Base-by-base conservation (phyloP, 2,329 filamentous ascomycete genomes). In the Alternaria postmessia region DNA sequence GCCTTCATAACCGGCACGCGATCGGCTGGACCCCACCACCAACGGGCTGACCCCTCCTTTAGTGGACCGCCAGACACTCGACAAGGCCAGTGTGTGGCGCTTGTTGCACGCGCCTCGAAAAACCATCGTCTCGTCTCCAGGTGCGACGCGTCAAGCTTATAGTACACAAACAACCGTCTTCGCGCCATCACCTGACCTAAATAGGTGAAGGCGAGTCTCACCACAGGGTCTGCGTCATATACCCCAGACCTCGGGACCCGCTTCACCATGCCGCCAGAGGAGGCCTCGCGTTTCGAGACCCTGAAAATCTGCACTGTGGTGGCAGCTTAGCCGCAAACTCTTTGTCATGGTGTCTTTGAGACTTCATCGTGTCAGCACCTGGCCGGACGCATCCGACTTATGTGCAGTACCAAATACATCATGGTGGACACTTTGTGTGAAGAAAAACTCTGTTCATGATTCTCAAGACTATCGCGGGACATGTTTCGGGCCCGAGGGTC, bases 171-270 rank as follows among this genome's bases (percentile, higher is more conserved):
- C 62, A 68, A 70, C 57, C 58, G 38, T 62, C 58, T 51, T 64
- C 70, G 65, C 75, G 71, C 58, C 53, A 64, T 76, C 76, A 72
- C 76, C 71, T 76, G 75, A 78, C 72, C 57, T 62, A 28, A 47
- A 46, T 39, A 51, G 43, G 51, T 36, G 26, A 47, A 55, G 36
- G 24, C 49, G 20, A 54, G 52, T 51, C 57, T 51, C 57, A 57
- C 57, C 39, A 51, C 57, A 60, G 53, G 52, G 57, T 56, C 53
- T 28, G 36, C 53, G 46, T 59, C 57, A 59, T 44, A 66, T 61
- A 58, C 57, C 48, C 60, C 54, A 61, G 59, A 60, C 59, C 61
- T 62, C 56, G 56, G 42, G 63, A 62, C 63, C 69, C 65, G 65
- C 70, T 66, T 36, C 70, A 67, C 72, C 68, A 72, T 65, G 67